Evolutionary conservation across 2,329 filamentous ascomycete species (phyloP).

Genomic region (Falciphora oryzae): DNA sequence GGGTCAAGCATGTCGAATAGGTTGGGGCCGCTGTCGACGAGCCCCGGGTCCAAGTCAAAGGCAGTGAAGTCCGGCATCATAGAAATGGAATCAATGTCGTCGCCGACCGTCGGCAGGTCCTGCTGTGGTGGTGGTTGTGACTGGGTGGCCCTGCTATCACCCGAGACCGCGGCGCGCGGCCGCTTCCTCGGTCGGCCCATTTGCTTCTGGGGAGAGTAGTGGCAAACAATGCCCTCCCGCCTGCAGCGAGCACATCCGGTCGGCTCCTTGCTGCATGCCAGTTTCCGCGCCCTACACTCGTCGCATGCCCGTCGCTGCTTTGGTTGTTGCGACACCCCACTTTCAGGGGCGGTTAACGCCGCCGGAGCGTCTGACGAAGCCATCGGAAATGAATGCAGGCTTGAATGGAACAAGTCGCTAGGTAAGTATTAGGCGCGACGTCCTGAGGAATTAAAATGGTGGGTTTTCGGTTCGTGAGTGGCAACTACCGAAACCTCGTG

Average conservation of each 20-base stretch:
- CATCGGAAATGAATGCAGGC: neutral
- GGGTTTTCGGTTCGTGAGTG: neutral
- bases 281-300: conserved; percentile 61
- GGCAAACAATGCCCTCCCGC: conserved; percentile 49
- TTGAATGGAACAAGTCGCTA: neutral
- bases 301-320: conserved; percentile 58
- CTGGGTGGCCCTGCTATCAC: neutral
- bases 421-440: neutral
- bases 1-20: conserved; percentile 32
- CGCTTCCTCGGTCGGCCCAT: conserved; percentile 62
- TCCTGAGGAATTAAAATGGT: neutral
- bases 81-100: neutral
- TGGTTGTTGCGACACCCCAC: conserved; percentile 17
- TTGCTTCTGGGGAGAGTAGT: conserved; percentile 59
- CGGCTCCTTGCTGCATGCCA: conserved; percentile 58
- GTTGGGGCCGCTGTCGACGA: conserved; percentile 13
- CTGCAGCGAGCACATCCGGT: conserved; percentile 55
- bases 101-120: neutral
- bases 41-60: neutral
- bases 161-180: conserved; percentile 28
- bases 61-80: neutral
- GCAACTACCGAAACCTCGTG: neutral
- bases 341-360: neutral
- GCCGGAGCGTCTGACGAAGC: neutral
- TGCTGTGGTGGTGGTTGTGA: neutral